Evolutionary conservation across 148 eudicot species (phyloP), one percentile per base, ranked within the genome.

Genomic region (Fallopia convolvulus): DNA sequence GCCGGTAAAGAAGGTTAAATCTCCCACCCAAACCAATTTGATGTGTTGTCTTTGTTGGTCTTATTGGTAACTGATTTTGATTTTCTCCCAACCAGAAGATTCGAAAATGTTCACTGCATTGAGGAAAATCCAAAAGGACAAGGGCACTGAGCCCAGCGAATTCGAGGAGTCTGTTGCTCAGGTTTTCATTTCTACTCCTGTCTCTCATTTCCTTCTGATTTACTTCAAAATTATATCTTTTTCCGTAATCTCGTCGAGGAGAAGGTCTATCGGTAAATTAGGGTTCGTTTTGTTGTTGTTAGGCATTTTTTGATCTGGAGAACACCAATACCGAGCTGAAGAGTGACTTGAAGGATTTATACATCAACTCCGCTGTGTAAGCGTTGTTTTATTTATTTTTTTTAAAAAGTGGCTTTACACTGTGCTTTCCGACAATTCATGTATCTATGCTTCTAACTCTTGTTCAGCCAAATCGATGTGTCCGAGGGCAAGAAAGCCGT

Each of bases 291-390:
- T 7, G 2, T n/a, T 5, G 14, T 32, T 40, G 73, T 13, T 68
- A 68, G 42, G 73, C 73, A 12, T 20, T 68, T 32, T 68, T 68
- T 17, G 73, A 68, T 68, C 18, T 68, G 73, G 73, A 68, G 73
- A 68, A 68, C 73, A 68, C 73, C 42, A 68, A 68, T 17, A 68
- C 40, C 20, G 73, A 68, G 73, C 18, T 68, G 42, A 68, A 68
- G 46, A 68, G 73, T 68, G 73, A 68, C 32, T 68, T 68, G 73
- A 68, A 68, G 46, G 73, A 68, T 68, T 39, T 68, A 3, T 68
- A 14, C 33, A 68, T 68, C 73, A 30, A 68, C 73, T 68, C 73
- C 42, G 42, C 73, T 40, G 73, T 68, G 73, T 65, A 65, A 65
- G 70, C 36, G 36, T 26, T 26, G 10, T 21, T 13, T 0, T 18